Conservation (phyloP, 352 stramenopile genomes). For the Phytopythium chamaehyphon region DNA sequence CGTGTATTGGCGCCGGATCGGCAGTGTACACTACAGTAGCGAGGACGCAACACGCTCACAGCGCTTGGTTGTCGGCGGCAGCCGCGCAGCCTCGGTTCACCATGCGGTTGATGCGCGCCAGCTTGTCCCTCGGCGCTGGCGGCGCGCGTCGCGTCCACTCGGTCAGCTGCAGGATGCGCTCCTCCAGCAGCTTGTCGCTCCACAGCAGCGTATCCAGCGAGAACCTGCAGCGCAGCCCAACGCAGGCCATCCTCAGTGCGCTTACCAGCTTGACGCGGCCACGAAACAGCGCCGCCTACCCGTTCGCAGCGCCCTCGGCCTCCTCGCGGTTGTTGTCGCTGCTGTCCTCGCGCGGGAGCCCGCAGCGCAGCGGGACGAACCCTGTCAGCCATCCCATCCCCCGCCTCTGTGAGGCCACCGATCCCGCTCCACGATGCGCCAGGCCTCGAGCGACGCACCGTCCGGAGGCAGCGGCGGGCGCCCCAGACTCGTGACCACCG, state of each 20-base stretch:
- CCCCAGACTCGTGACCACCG: conserved; percentile 49
- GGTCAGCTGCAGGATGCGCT: conserved; percentile 58
- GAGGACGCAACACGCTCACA: no score
- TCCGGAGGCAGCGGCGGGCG: conserved; percentile 48
- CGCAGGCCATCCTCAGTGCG: no score
- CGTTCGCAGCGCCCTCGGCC: conserved; percentile 20
- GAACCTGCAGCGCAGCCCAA: conserved; percentile 32
- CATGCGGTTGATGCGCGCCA: conserved; percentile 67
- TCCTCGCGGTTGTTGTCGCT: conserved; percentile 13
- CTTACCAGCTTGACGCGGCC: no score
- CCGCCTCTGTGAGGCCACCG: no score
- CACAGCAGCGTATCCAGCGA: conserved; percentile 71
- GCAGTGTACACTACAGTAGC: neutral
- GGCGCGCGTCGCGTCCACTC: conserved; percentile 53
- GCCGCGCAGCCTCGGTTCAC: conserved; percentile 55
- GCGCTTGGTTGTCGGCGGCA: conserved; percentile 29
- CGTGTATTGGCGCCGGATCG: no score
- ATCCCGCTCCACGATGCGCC: no score
- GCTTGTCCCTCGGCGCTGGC: conserved; percentile 50
- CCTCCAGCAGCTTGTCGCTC: conserved; percentile 57
- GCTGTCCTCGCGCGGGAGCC: conserved; percentile 19
- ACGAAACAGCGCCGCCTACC: no score
- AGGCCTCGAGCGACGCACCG: conserved; percentile 21
- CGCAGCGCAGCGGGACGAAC: conserved; percentile 54
- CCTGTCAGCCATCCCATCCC: no score